Evolutionary conservation across 164 flowering plant genomes (phyloP), one percentile per base, ranked within the genome.

Genomic region (Sextonia rubra): DNA sequence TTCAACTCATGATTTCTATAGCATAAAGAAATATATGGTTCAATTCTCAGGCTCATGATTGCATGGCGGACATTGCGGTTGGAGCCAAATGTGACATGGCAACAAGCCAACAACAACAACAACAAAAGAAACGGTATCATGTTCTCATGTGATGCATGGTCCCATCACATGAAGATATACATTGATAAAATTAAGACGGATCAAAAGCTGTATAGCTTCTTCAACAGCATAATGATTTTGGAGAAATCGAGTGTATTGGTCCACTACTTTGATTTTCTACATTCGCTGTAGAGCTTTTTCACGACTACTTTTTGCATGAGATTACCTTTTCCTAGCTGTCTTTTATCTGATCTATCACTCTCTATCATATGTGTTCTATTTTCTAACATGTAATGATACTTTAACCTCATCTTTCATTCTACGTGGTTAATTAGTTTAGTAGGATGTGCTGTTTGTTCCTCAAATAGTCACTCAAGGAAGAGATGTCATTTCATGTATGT

Each of bases 21-120:
- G 32, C 64, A 30, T n/a, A 29, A 24, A 3, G 22, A 24, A 20
- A 70, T 15, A 17, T 27, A 5, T 18, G 20, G 52, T 22, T 32
- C 5, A 1, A 23, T 37, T n/a, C 22, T 22, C 22, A 14, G 14
- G 55, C 73, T 61, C 52, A 71, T 71, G 67, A 71, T 71, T 61
- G 9, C 66, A 61, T 20, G 49, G 22, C 26, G 71, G 73, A 30
- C 73, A 70, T 44, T 6, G 66, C 52, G 60, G 67, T 71, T 71
- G 67, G 60, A 62, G 47, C 37, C 58, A 30, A 18, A 71, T 62
- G 60, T 71, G 66, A 71, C 67, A 37, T 71, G 58, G n/a, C 73
- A 60, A 60, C n/a, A n/a, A n/a, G n/a, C n/a, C n/a, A n/a, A n/a
- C n/a, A n/a, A n/a, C 66, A 37, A 44, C 32, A 22, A 3, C 15